Percentiles rank a stretch among this genome's conserved stretches.
These are phyloP conservation scores for Dissophora ornata DNA, from an alignment of 192 early-diverging fungal species.

Conservation along the genomic window DNA sequence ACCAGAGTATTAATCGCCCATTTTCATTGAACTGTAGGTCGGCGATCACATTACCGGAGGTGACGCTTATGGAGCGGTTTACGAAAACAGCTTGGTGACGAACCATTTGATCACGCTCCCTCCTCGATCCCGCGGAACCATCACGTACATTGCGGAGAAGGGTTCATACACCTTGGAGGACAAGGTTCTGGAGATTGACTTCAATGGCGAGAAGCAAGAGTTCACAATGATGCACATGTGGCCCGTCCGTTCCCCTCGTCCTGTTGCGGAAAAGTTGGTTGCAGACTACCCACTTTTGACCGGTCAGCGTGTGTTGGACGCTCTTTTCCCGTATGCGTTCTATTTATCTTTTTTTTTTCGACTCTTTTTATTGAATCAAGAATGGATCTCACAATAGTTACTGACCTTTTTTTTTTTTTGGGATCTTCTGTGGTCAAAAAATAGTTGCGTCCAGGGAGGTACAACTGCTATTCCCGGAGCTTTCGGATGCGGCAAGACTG, in stretches of 20 bases:
- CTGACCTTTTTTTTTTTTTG: too few relatives aligned
- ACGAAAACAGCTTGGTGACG: conserved; percentile 94
- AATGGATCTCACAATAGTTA: too few relatives aligned
- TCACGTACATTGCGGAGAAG: conserved; percentile 94
- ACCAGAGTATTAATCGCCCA: background rate
- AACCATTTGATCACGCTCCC: conserved; percentile 95
- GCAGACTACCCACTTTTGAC: conserved; percentile 97
- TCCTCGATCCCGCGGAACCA: conserved; percentile 92
- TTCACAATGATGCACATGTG: conserved; percentile 98
- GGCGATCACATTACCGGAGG: conserved; percentile 99
- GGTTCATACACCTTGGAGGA: conserved; percentile 94
- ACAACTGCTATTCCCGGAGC: conserved; percentile 99
- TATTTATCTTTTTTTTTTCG: too few relatives aligned
- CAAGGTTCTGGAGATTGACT: conserved; percentile 94
- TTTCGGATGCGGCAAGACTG: conserved; percentile 99
- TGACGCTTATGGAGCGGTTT: conserved; percentile 94
- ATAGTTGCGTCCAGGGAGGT: conserved; percentile 97
- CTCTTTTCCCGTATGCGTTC: conserved; percentile 87
- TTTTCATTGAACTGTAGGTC: conserved; percentile 57
- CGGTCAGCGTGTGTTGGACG: conserved; percentile 98
- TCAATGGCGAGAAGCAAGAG: conserved; percentile 91
- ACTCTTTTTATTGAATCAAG: too few relatives aligned
- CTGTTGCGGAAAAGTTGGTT: conserved; percentile 92
- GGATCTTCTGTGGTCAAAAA: too few relatives aligned
- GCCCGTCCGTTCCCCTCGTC: conserved; percentile 97